phyloP scores from a whole-genome alignment of 768 basidiomycete species.

The Boletus pseudopeckii region DNA sequence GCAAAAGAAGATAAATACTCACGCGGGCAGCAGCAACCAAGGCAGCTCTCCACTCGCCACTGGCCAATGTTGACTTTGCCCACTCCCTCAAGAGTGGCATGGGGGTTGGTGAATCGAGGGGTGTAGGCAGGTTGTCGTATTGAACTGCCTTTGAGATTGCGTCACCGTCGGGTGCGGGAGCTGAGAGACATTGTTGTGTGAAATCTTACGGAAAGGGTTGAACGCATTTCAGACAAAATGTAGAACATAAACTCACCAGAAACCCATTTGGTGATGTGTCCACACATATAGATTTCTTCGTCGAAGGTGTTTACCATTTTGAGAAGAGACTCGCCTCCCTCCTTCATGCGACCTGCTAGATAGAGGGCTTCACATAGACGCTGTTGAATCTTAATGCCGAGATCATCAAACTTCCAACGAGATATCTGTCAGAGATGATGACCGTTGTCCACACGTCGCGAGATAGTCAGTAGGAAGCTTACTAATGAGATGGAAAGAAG shows the following conservation, averaged over 20 bases:
- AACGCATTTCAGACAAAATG: too few relatives aligned
- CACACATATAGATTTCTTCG: neutral
- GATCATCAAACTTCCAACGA: conserved; percentile 6
- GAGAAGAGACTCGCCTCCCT: neutral
- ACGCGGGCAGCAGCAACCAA: neutral
- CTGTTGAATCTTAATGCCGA: neutral
- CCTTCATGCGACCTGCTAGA: neutral
- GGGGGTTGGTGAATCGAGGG: too few relatives aligned
- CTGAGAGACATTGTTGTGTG: neutral
- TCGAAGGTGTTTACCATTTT: neutral
- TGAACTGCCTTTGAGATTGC: too few relatives aligned
- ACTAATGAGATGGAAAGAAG: neutral
- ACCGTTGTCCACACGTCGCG: too few relatives aligned
- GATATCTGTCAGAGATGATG: neutral
- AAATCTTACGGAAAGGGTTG: neutral
- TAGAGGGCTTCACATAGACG: conserved; percentile 3
- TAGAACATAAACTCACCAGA: neutral
- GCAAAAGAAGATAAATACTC: neutral
- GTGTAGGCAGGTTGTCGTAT: too few relatives aligned
- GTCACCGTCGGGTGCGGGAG: neutral
- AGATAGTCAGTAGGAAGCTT: neutral
- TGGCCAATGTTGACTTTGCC: neutral
- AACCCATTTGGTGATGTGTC: neutral
- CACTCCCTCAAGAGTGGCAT: too few relatives aligned
- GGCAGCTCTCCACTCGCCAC: neutral